Percentiles rank a stretch among this genome's conserved stretches.
Evolutionary conservation across 2,329 filamentous ascomycete genomes (phyloP).

Genomic region (Tolypocladium ophioglossoides): DNA sequence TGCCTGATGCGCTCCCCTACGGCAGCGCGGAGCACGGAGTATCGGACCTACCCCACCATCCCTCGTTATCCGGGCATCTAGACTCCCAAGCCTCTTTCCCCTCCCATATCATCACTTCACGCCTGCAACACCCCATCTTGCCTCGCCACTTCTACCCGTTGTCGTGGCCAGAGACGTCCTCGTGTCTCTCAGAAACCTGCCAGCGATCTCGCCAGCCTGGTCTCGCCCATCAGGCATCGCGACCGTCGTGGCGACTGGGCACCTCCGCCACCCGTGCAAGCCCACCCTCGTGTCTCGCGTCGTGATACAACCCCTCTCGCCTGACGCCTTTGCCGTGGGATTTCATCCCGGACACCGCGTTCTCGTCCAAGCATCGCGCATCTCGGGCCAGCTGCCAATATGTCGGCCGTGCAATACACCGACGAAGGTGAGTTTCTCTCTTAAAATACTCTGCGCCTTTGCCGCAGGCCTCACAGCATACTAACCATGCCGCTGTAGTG

Average conservation of each 20-base stretch:
- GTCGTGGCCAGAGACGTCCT: background rate
- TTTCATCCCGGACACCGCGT: background rate
- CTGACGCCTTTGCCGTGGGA: background rate
- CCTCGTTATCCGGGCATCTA: background rate
- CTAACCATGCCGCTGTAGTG: constrained; percentile 9
- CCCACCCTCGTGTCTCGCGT: background rate
- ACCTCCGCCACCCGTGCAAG: background rate
- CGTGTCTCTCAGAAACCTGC: too few species aligned
- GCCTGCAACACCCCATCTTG: background rate
- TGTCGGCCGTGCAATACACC: background rate
- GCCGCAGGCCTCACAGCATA: background rate
- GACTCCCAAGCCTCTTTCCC: background rate
- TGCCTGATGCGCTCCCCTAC: constrained; percentile 1
- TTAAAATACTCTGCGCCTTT: background rate
- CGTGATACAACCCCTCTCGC: background rate
- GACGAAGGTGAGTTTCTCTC: background rate
- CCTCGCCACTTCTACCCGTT: background rate
- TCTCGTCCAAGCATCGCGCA: background rate
- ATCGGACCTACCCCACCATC: too few species aligned
- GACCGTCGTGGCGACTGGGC: background rate
- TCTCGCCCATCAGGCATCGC: background rate
- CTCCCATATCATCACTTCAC: background rate
- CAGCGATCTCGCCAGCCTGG: background rate
- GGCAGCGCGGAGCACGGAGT: background rate
- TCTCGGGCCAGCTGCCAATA: background rate